These are phyloP conservation scores for Pyropia haitanensis DNA, from an alignment of 23 red algal genomes.

Conservation along the genomic window DNA sequence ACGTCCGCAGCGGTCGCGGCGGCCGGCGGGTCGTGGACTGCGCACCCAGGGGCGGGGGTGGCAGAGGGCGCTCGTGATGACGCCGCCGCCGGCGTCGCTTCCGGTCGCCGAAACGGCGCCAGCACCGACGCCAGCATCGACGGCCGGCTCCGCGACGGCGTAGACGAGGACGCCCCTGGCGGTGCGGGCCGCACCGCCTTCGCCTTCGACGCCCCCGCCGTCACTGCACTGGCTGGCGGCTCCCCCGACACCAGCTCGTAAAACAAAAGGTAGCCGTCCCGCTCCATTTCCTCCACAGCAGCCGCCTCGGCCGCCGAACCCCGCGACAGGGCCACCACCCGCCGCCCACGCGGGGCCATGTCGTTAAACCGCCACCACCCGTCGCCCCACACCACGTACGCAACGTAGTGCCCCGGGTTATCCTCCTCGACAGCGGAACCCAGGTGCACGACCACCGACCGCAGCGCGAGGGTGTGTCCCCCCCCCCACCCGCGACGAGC, in stretches of 20 bases:
- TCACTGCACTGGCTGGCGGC: too few species aligned
- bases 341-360: constrained; percentile 1
- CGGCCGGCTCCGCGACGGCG: too few species aligned
- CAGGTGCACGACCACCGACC: constrained; percentile 34
- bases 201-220: too few species aligned
- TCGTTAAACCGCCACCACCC: constrained; percentile 55
- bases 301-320: neutral
- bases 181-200: too few species aligned
- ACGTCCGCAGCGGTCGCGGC: too few species aligned
- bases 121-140: too few species aligned
- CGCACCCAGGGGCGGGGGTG: too few species aligned
- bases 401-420: constrained; percentile 37
- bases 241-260: constrained; percentile 43
- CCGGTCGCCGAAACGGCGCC: too few species aligned
- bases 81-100: too few species aligned
- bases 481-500: constrained; percentile 3
- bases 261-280: constrained; percentile 40
- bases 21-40: too few species aligned
- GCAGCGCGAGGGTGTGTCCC: constrained; percentile 15
- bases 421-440: neutral
- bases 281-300: constrained; percentile 27
- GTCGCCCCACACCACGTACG: constrained; percentile 21
- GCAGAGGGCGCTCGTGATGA: too few species aligned
- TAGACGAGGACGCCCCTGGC: too few species aligned
- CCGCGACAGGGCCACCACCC: neutral